These are phyloP conservation scores for Oldenlandia corymbosa DNA, from an alignment of 257 asterid genomes.

Conservation along the genomic window DNA sequence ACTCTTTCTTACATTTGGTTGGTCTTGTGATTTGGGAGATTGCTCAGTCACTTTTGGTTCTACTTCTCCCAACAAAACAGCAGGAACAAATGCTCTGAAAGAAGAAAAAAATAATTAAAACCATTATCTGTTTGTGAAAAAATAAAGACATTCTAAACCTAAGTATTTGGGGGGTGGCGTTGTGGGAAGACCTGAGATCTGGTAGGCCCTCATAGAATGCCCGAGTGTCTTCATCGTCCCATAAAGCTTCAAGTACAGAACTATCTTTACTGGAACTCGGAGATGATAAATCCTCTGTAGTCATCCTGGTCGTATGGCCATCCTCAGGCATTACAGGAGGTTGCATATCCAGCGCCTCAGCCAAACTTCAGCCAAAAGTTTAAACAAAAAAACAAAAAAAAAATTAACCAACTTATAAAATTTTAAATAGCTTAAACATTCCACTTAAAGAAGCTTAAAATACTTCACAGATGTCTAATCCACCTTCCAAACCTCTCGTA, in stretches of 20 bases:
- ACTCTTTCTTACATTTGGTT: constrained; percentile 63
- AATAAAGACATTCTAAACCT: neutral
- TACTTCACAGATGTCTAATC: neutral
- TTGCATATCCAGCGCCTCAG: constrained; percentile 96
- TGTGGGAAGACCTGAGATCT: constrained; percentile 85
- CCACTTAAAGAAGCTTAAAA: neutral
- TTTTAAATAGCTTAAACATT: neutral
- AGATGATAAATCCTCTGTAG: constrained; percentile 75
- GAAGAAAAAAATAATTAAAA: constrained; percentile 17
- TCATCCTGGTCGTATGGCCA: constrained; percentile 92
- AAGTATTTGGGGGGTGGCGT: no score
- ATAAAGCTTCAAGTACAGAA: constrained; percentile 70
- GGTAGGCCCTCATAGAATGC: constrained; percentile 95
- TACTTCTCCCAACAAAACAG: constrained; percentile 92
- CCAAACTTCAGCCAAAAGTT: constrained; percentile 48
- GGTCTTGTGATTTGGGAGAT: constrained; percentile 72
- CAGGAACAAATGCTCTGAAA: constrained; percentile 97
- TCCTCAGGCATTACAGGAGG: constrained; percentile 99
- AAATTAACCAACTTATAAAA: neutral
- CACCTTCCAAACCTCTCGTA: neutral
- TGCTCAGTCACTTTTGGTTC: constrained; percentile 80
- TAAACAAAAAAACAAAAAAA: neutral
- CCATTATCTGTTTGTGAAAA: neutral
- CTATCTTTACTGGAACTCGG: constrained; percentile 72
- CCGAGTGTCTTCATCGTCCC: constrained; percentile 99